phyloP scores from a whole-genome alignment of 768 basidiomycete species.

The Leccinum incarnatum region DNA sequence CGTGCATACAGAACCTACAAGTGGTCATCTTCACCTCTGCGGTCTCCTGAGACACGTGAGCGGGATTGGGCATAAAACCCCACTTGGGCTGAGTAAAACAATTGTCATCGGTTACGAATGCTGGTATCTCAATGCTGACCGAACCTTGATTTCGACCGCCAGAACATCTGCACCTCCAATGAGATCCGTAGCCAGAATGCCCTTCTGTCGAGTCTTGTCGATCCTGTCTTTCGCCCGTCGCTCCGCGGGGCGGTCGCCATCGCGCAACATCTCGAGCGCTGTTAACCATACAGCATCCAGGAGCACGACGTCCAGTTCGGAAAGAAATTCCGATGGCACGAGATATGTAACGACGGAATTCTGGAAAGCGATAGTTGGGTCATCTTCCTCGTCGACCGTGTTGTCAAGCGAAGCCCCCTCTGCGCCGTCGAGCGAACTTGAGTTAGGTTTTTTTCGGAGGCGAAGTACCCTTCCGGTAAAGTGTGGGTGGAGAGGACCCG shows the following conservation, averaged over 20 bases:
- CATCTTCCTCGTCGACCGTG: conserved; percentile 36
- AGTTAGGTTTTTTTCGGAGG: conserved; percentile 56
- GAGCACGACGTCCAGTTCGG: conserved; percentile 49
- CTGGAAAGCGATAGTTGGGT: conserved; percentile 55
- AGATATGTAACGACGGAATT: conserved; percentile 59
- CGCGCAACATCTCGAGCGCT: conserved; percentile 43
- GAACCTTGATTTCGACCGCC: conserved; percentile 90
- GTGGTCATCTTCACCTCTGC: conserved; percentile 59
- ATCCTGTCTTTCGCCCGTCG: conserved; percentile 58
- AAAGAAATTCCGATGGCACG: conserved; percentile 59
- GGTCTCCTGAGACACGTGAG: conserved; percentile 59
- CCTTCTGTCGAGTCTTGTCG: conserved; percentile 53
- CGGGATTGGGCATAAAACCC: conserved; percentile 78
- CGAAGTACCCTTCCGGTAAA: conserved; percentile 73
- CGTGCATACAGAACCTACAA: conserved; percentile 93
- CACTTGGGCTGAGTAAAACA: conserved; percentile 78
- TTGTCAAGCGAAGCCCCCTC: conserved; percentile 7
- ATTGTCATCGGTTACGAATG: not conserved
- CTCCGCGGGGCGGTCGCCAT: conserved; percentile 52
- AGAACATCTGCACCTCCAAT: conserved; percentile 57
- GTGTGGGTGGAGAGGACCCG: conserved; percentile 47
- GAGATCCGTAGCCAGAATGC: conserved; percentile 78
- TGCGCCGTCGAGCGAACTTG: conserved; percentile 16
- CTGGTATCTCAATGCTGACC: conserved; percentile 5
- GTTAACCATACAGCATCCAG: conserved; percentile 58